Evolutionary conservation across 1,284 basidiomycete genomes (phyloP).

Genomic region (Ustilago crameri): DNA sequence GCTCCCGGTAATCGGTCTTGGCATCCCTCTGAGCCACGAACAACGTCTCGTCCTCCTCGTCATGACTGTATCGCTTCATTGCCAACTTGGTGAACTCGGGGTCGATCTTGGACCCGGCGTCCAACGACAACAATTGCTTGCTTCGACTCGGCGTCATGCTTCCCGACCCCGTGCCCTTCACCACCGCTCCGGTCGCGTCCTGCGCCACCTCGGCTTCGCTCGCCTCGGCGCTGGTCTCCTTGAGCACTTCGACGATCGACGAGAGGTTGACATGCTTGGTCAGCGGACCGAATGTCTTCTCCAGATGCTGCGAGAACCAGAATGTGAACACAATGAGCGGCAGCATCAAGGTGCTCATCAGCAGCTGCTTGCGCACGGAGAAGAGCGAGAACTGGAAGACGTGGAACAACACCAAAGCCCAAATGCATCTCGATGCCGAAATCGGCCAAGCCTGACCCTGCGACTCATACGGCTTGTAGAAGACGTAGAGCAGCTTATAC

Average conservation of each 20-base stretch:
- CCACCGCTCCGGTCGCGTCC: slow-evolving; percentile 22
- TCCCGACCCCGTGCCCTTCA: background rate
- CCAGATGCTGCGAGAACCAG: slow-evolving; percentile 82
- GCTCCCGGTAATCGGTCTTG: slow-evolving; percentile 63
- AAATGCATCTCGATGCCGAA: slow-evolving; percentile 65
- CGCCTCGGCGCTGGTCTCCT: slow-evolving; percentile 24
- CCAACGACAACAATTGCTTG: slow-evolving; percentile 28
- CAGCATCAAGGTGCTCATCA: slow-evolving; percentile 80
- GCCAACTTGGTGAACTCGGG: slow-evolving; percentile 46
- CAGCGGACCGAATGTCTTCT: slow-evolving; percentile 78
- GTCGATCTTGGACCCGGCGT: slow-evolving; percentile 35
- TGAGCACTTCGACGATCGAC: slow-evolving; percentile 52
- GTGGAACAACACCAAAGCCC: slow-evolving; percentile 65
- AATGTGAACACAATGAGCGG: slow-evolving; percentile 82
- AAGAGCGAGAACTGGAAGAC: slow-evolving; percentile 74
- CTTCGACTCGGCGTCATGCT: slow-evolving; percentile 25
- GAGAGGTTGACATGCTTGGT: slow-evolving; percentile 75
- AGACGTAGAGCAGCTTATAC: slow-evolving; percentile 93
- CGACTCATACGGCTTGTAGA: slow-evolving; percentile 92
- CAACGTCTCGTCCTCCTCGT: slow-evolving; percentile 89
- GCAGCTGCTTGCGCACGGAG: slow-evolving; percentile 80
- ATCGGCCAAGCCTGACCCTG: slow-evolving; percentile 91
- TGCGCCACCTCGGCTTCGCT: slow-evolving; percentile 33
- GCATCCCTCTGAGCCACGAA: slow-evolving; percentile 76
- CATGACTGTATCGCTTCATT: slow-evolving; percentile 75